Conservation (phyloP, 768 basidiomycete genomes). For the Pisolithus orientalis region DNA sequence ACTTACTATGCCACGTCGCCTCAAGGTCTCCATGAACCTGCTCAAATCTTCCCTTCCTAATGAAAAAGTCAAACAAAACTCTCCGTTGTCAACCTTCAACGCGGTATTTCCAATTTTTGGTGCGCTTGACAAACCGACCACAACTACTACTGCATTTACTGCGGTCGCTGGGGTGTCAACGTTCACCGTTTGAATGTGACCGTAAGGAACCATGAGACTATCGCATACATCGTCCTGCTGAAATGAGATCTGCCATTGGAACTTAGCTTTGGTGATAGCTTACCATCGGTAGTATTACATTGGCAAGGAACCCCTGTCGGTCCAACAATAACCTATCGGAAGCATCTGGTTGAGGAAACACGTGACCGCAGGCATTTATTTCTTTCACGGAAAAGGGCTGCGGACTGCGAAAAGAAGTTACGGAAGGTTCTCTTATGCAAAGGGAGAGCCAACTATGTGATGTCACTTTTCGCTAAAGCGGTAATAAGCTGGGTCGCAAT, state of each 20-base stretch:
- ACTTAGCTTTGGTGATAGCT: not conserved
- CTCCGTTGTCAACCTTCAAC: conserved; percentile 15
- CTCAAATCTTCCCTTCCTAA: conserved; percentile 28
- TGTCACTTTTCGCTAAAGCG: conserved; percentile 37
- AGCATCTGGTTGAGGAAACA: conserved; percentile 30
- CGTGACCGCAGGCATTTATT: conserved; percentile 31
- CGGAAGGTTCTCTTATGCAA: conserved; percentile 1
- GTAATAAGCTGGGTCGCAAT: conserved; percentile 43
- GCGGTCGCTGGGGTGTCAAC: conserved; percentile 20
- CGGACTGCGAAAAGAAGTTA: conserved; percentile 34
- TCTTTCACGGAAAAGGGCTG: conserved; percentile 48
- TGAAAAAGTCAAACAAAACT: conserved; percentile 31
- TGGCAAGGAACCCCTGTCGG: conserved; percentile 42
- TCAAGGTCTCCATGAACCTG: conserved; percentile 37
- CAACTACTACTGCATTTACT: conserved; percentile 20
- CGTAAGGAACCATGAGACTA: conserved; percentile 42
- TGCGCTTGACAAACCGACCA: conserved; percentile 27
- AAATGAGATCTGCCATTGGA: not conserved
- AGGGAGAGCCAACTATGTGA: conserved; percentile 39
- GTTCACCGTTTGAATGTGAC: conserved; percentile 21
- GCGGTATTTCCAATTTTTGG: conserved; percentile 32
- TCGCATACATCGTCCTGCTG: conserved; percentile 44
- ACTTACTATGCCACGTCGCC: conserved; percentile 43
- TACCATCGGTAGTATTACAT: conserved; percentile 31
- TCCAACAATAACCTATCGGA: conserved; percentile 50